Conservation (phyloP, 1,284 basidiomycete genomes). For the Microbotryum violaceum region DNA sequence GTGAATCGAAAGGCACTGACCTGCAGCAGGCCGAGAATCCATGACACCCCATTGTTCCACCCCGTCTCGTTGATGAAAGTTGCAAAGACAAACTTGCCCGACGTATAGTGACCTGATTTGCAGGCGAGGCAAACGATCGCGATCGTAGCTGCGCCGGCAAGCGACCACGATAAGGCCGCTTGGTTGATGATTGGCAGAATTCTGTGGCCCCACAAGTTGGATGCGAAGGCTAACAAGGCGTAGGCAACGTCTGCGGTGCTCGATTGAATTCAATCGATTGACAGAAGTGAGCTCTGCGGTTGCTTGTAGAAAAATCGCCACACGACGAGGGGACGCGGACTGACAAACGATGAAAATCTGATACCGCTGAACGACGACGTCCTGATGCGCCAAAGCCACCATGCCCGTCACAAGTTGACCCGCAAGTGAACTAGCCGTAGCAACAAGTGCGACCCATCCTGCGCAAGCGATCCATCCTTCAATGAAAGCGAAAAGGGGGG, state of each 20-base stretch:
- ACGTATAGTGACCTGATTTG: slow-evolving; percentile 40
- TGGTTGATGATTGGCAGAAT: slow-evolving; percentile 39
- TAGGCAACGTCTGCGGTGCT: background rate
- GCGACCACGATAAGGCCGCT: slow-evolving; percentile 39
- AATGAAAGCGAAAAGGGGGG: slow-evolving; percentile 19
- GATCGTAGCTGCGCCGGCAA: slow-evolving; percentile 41
- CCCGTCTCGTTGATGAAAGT: slow-evolving; percentile 44
- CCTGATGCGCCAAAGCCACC: slow-evolving; percentile 16
- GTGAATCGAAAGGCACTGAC: background rate
- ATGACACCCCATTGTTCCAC: slow-evolving; percentile 46
- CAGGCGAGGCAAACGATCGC: slow-evolving; percentile 43
- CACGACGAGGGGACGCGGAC: background rate
- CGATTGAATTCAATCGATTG: background rate
- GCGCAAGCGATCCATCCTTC: slow-evolving; percentile 30
- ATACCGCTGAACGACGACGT: slow-evolving; percentile 23
- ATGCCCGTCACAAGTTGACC: slow-evolving; percentile 19
- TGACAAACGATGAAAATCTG: slow-evolving; percentile 22
- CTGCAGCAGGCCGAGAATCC: slow-evolving; percentile 21
- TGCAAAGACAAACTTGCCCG: slow-evolving; percentile 44
- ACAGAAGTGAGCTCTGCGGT: background rate
- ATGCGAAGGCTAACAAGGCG: slow-evolving; percentile 1
- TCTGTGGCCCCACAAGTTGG: slow-evolving; percentile 11
- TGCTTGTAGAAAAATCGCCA: slow-evolving; percentile 8
- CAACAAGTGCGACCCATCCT: slow-evolving; percentile 30
- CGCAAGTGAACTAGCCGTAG: slow-evolving; percentile 17